These are phyloP conservation scores for Aegilops umbellulata DNA, from an alignment of 176 grass and related monocot species.

Conservation along the genomic window DNA sequence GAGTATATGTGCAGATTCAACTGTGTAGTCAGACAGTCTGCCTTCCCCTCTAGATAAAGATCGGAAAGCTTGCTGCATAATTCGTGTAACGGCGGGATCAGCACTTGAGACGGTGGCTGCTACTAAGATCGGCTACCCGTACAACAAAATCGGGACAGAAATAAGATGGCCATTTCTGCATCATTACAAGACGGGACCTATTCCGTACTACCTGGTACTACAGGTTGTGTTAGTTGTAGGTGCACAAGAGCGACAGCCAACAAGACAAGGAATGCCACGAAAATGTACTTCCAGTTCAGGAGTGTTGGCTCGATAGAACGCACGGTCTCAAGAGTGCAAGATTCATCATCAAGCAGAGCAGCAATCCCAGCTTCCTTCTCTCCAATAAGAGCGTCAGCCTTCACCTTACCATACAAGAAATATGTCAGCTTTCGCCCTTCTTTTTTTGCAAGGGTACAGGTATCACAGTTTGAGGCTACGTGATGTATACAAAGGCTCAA, in stretches of 20 bases:
- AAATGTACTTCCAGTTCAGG: slow-evolving; percentile 57
- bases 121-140: slow-evolving; percentile 13
- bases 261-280: slow-evolving; percentile 35
- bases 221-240: not conserved
- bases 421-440: not conserved
- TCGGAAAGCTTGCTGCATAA: not conserved
- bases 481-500: too few relatives aligned
- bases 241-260: slow-evolving; percentile 33
- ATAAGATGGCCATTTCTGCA: not conserved
- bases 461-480: not conserved
- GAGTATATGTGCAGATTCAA: too few relatives aligned
- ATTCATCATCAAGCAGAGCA: slow-evolving; percentile 37
- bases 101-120: not conserved
- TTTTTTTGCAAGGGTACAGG: not conserved
- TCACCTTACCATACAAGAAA: slow-evolving; percentile 25
- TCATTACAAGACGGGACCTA: not conserved
- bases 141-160: not conserved
- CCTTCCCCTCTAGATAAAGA: not conserved
- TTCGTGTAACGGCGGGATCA: not conserved
- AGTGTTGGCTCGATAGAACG: slow-evolving; percentile 40
- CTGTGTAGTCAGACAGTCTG: not conserved
- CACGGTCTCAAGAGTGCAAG: slow-evolving; percentile 30
- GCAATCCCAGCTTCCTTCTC: slow-evolving; percentile 33
- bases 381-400: not conserved
- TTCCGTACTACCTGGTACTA: not conserved